Percentiles rank a stretch among this genome's conserved stretches.
These are phyloP conservation scores for Toxoplasma gondii DNA, from an alignment of 169 alveolate genomes.

Conservation along the genomic window DNA sequence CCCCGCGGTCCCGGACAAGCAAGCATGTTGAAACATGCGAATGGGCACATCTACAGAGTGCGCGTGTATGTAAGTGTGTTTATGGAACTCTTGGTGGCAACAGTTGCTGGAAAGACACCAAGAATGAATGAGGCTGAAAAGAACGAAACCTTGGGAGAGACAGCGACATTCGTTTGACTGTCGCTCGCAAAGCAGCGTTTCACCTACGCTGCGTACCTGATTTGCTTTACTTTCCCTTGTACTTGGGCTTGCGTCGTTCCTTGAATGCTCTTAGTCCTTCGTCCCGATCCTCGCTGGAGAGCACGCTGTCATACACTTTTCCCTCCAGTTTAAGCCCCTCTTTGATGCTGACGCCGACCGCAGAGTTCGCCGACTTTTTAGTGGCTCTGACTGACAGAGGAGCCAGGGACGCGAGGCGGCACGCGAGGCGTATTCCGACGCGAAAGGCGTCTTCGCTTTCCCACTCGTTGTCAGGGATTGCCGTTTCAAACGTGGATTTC, in stretches of 20 bases:
- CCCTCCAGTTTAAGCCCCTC: constrained; percentile 78
- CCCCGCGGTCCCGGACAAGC: too few species aligned
- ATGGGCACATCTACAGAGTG: too few species aligned
- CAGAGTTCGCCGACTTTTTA: constrained; percentile 79
- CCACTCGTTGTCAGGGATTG: background rate
- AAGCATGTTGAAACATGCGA: too few species aligned
- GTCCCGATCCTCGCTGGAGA: constrained; percentile 79
- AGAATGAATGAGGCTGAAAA: too few species aligned
- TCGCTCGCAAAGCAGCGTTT: too few species aligned
- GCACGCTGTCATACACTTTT: constrained; percentile 74
- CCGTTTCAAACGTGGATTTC: background rate
- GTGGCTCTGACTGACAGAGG: constrained; percentile 82
- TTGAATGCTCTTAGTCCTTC: constrained; percentile 85
- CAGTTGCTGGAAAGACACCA: too few species aligned
- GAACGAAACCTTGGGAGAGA: too few species aligned
- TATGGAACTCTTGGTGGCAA: too few species aligned
- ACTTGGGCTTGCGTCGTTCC: constrained; percentile 82
- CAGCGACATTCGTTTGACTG: too few species aligned
- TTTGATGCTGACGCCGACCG: constrained; percentile 76
- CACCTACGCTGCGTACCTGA: too few species aligned
- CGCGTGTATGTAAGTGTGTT: too few species aligned
- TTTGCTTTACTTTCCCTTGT: constrained; percentile 74
- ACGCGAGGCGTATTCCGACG: background rate
- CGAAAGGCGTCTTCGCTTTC: background rate
- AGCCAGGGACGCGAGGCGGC: constrained; percentile 63